Base-by-base conservation (phyloP, 805 yeast species). In the Ogataea chonburiensis region DNA sequence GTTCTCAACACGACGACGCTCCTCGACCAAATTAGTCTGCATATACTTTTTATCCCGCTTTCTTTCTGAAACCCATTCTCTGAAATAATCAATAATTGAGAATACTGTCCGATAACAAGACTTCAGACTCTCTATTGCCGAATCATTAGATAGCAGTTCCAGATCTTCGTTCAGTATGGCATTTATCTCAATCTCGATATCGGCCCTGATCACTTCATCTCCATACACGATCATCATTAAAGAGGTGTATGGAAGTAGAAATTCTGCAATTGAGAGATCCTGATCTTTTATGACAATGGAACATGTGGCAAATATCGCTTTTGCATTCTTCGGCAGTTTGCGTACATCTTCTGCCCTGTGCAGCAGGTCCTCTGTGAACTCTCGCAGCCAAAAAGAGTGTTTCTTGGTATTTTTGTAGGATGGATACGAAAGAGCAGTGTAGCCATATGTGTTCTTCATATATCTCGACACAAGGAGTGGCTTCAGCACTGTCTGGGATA, bases 381-480 rank as follows among this genome's bases (percentile, higher is more conserved):
- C 71, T 32, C 77, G 73, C 1, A 93, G 56, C 98, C 98, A 93
- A 5, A 65, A 66, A 4, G 75, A 73, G 51, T 81, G 78, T 11
- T 71, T 72, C 60, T 73, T 73, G 3, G 73, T 66, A 5, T 64
- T 52, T 21, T 66, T 71, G 57, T 74, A 87, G 5, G 81, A 71
- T 0, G 98, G 98, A 55, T 77, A 87, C 0, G 47, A 42, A 4
- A 72, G 39, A 5, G 72, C 66, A 5, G 66, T 68, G 48, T 72
- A 68, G 24, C 61, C 60, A 33, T 71, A 61, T 2, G 74, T 66
- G 33, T 70, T 64, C 6, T 79, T 77, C n/a, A 76, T 63, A 51
- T 87, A 89, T 39, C 78, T 75, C 0, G 97, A 86, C 1, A 78
- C 71, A 20, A 83, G 58, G 19, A 91, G 68, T 0, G 97, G 96